Base-by-base conservation (phyloP, 1,139 yeast genomes). In the Candida pseudocylindracea region DNA sequence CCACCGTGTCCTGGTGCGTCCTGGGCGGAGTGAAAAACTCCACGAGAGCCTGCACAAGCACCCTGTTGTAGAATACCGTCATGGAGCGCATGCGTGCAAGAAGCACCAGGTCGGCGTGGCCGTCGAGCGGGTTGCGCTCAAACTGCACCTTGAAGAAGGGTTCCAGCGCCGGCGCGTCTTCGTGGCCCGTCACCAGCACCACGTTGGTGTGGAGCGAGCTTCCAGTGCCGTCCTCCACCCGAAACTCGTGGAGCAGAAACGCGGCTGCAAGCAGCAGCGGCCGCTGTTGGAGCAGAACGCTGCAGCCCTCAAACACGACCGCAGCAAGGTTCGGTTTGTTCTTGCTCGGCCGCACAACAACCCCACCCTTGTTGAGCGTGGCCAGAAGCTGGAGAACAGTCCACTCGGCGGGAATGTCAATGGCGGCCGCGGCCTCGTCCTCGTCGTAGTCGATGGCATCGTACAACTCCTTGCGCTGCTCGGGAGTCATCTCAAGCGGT, bases 391-490 rank as follows among this genome's bases (percentile, higher is more conserved):
- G 78, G 38, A 78, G 43, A 20, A 66, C 68, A 3, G 76, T 68
- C 29, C 83, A 60, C 38, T 83, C 91, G 33, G 70, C 63, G 0
- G 95, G 93, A 2, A 78, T 46, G 39, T 75, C 76, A 10, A 74
- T 55, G 11, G 67, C 67, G 1, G 59, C 40, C 0, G 67, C 44
- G 1, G 65, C 63, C 34, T 66, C 60, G 26, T 67, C 57, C 38
- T 83, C 94, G 43, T 83, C 80, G 54, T 76, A 85, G 38, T 85
- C 99, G 40, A 91, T 88, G 0, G 95, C 93, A 38, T 81, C 93
- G 46, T 81, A 85, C 11, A 88, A 60, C 35, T 91, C 98, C 46
- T 81, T 61, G 39, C 73, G 58, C 42, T 78, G 88, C 38, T 73
- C 81, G 20, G 72, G 78, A 8, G 55, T 45, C 30, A 60, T 45